These are phyloP conservation scores for Globisporangium polare DNA, from an alignment of 352 stramenopile species.

Conservation along the genomic window DNA sequence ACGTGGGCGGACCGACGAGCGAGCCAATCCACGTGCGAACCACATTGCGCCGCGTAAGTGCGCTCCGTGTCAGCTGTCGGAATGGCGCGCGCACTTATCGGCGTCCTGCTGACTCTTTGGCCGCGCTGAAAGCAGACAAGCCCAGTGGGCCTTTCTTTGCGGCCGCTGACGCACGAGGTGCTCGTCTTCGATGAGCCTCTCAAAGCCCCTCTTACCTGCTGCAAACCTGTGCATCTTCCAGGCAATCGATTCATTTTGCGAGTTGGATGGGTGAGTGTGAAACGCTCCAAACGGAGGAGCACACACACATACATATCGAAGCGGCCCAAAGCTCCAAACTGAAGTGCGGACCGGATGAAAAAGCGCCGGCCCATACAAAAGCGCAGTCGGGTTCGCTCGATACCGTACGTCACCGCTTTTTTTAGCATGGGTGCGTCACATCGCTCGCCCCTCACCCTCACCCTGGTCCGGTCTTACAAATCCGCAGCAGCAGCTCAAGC, in stretches of 20 bases:
- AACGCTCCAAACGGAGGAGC: background rate
- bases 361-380: background rate
- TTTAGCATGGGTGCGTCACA: conserved; percentile 1
- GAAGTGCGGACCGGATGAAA: background rate
- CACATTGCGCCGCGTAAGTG: background rate
- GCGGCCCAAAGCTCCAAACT: too few relatives aligned
- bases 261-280: conserved; percentile 1
- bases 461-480: background rate
- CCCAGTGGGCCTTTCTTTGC: background rate
- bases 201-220: background rate
- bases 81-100: background rate
- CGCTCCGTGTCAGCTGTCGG: background rate
- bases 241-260: background rate
- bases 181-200: background rate
- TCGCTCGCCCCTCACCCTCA: background rate
- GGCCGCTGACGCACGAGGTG: background rate
- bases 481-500: background rate
- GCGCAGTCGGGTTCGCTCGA: background rate
- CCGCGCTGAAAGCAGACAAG: background rate
- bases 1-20: background rate
- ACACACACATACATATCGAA: background rate
- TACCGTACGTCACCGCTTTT: conserved; percentile 2
- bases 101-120: conserved; percentile 1
- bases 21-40: background rate
- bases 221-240: background rate